phyloP scores from a whole-genome alignment of 352 stramenopile species.

The Phytopythium kandeliae region DNA sequence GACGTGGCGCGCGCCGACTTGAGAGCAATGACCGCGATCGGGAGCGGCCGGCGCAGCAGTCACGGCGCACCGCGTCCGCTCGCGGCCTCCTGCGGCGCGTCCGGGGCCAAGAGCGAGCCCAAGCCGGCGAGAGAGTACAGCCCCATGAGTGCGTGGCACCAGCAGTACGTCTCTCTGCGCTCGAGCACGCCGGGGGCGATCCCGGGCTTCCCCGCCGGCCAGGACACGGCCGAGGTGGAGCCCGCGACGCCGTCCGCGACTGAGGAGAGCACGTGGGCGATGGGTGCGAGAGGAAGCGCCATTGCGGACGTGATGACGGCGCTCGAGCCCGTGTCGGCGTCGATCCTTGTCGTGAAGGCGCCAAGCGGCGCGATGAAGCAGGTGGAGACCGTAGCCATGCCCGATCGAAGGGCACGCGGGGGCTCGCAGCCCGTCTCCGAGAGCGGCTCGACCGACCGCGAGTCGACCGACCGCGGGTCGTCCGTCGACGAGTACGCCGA shows the following conservation, averaged over 20 bases:
- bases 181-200: neutral
- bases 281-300: too few species aligned
- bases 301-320: neutral
- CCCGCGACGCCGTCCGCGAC: neutral
- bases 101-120: neutral
- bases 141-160: neutral
- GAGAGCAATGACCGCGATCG: neutral
- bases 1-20: constrained; percentile 1
- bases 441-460: constrained; percentile 2
- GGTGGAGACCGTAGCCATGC: neutral
- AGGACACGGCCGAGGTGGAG: neutral
- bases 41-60: neutral
- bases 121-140: neutral
- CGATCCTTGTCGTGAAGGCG: neutral
- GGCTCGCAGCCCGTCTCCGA: constrained; percentile 2
- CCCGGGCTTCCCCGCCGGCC: neutral
- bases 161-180: neutral
- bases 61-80: neutral
- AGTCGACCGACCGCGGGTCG: constrained; percentile 4
- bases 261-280: too few species aligned
- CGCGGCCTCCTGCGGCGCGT: neutral
- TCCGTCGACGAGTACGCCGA: constrained; percentile 2
- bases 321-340: neutral
- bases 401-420: constrained; percentile 3
- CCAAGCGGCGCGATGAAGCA: neutral